Evolutionary conservation across 768 basidiomycete species (phyloP).

Genomic region (Roridomyces roridus): DNA sequence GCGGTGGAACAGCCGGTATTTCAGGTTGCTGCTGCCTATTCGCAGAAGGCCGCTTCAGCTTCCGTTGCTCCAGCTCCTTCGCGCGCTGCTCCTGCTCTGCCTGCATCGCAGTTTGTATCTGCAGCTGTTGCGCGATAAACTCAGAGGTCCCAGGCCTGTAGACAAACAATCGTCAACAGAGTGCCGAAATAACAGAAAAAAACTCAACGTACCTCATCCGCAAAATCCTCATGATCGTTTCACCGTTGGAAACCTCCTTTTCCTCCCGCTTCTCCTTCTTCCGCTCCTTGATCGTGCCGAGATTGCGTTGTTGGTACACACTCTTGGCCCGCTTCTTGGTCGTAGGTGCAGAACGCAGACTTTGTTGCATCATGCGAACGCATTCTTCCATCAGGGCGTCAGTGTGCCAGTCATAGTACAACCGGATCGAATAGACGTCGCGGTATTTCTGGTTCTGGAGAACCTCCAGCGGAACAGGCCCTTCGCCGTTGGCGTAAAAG

Average conservation of each 20-base stretch:
- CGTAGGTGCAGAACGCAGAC: constrained; percentile 72
- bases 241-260: constrained; percentile 78
- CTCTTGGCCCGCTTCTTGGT: constrained; percentile 92
- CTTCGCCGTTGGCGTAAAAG: constrained; percentile 94
- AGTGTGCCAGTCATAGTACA: constrained; percentile 97
- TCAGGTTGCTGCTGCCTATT: constrained; percentile 9
- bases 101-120: constrained; percentile 82
- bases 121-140: constrained; percentile 87
- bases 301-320: constrained; percentile 89
- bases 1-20: neutral
- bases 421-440: constrained; percentile 84
- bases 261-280: constrained; percentile 92
- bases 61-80: constrained; percentile 63
- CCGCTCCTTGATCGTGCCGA: constrained; percentile 93
- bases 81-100: constrained; percentile 81
- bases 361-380: constrained; percentile 93
- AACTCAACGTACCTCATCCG: constrained; percentile 79
- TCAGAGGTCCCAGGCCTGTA: constrained; percentile 79
- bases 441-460: constrained; percentile 96
- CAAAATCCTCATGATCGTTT: constrained; percentile 93
- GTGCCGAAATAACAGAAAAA: neutral
- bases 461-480: constrained; percentile 82
- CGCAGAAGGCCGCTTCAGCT: constrained; percentile 54
- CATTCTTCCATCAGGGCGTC: constrained; percentile 94
- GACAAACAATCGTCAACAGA: neutral